phyloP scores from a whole-genome alignment of 2,329 filamentous ascomycete species.

The Aspergillus clavatus region DNA sequence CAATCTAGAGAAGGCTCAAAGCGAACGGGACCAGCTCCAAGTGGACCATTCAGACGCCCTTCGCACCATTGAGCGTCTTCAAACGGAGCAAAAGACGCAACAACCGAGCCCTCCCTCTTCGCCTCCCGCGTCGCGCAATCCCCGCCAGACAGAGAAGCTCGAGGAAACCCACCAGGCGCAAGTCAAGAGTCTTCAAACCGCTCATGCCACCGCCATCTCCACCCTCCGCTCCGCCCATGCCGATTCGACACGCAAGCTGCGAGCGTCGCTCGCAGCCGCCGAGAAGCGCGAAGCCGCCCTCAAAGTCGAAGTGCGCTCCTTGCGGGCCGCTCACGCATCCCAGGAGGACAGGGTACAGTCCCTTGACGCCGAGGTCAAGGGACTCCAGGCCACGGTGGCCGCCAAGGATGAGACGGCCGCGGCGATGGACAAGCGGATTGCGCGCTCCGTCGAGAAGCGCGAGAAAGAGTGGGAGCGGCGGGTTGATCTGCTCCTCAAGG shows the following conservation, averaged over 20 bases:
- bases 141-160: constrained; percentile 16
- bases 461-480: constrained; percentile 42
- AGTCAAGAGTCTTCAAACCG: constrained; percentile 33
- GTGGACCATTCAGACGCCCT: constrained; percentile 30
- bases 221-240: constrained; percentile 36
- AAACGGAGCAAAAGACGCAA: constrained; percentile 24
- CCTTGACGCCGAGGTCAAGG: constrained; percentile 30
- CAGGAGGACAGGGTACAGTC: constrained; percentile 24
- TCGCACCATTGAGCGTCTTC: constrained; percentile 27
- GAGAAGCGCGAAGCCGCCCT: constrained; percentile 34
- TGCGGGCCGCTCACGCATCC: constrained; percentile 20
- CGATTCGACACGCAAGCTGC: constrained; percentile 34
- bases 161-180: constrained; percentile 34
- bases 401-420: constrained; percentile 39
- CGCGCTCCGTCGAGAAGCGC: constrained; percentile 38
- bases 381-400: constrained; percentile 32
- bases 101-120: constrained; percentile 30
- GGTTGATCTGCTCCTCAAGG: constrained; percentile 37
- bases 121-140: constrained; percentile 17
- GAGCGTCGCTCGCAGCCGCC: constrained; percentile 28
- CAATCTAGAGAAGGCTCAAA: constrained; percentile 28
- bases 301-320: constrained; percentile 26
- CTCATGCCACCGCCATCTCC: constrained; percentile 34
- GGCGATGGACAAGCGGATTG: constrained; percentile 38
- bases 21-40: constrained; percentile 26